A percentile compares a stretch with the other conserved stretches of the same genome.
Evolutionary conservation across 2,329 filamentous ascomycete genomes (phyloP).

Genomic region (Blumeriella jaapii): DNA sequence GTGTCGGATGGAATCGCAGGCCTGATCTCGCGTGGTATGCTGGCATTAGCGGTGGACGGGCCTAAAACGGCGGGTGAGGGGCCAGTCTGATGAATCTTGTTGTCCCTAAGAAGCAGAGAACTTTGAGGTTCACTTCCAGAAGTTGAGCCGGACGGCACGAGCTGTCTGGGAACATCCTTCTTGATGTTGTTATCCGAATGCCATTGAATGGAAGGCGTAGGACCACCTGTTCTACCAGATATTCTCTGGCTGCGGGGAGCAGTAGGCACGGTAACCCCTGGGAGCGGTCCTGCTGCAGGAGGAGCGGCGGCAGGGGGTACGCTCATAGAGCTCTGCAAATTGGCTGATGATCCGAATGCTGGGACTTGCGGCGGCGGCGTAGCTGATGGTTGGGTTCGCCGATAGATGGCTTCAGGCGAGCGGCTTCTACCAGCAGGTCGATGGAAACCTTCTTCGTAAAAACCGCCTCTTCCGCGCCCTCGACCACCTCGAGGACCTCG

Average conservation of each 20-base stretch:
- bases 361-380: constrained; percentile 42
- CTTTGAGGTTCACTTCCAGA: too few relatives aligned
- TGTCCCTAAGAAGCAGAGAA: too few relatives aligned
- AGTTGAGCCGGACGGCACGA: too few relatives aligned
- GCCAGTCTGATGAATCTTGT: too few relatives aligned
- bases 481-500: constrained; percentile 38
- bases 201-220: background rate
- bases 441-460: constrained; percentile 42
- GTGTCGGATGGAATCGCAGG: background rate
- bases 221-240: background rate
- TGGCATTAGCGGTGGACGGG: too few relatives aligned
- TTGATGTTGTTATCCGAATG: background rate
- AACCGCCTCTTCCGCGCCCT: constrained; percentile 36
- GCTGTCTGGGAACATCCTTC: too few relatives aligned
- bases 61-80: too few relatives aligned
- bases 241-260: constrained; percentile 16
- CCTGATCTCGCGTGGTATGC: too few relatives aligned
- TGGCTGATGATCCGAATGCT: constrained; percentile 36
- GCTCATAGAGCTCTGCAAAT: background rate
- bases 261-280: constrained; percentile 21
- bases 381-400: constrained; percentile 34
- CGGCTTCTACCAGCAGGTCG: constrained; percentile 21
- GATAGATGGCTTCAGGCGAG: constrained; percentile 23
- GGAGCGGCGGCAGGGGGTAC: background rate
- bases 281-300: constrained; percentile 10